Conservation (phyloP, 1,284 basidiomycete species). For the Sparassis latifolia region DNA sequence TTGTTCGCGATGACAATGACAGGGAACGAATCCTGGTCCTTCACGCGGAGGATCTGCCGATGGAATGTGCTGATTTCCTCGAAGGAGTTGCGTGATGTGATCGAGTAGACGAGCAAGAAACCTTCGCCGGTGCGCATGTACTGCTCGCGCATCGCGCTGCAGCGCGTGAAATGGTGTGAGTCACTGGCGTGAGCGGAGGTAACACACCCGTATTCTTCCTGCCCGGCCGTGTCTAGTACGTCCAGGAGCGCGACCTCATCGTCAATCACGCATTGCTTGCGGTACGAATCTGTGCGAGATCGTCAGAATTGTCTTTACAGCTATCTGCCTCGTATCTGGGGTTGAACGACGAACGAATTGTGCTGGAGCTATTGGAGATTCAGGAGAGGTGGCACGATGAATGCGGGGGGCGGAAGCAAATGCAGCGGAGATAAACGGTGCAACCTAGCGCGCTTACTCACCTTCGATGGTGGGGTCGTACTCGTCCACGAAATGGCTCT, state of each 20-base stretch:
- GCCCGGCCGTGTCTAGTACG: conserved; percentile 97
- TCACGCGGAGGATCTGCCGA: conserved; percentile 94
- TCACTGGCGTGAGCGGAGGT: not conserved
- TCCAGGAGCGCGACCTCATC: conserved; percentile 97
- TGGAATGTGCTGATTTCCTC: conserved; percentile 98
- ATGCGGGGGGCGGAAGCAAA: no score
- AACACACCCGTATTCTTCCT: conserved; percentile 96
- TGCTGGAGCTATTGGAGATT: no score
- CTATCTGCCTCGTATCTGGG: no score
- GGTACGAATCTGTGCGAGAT: conserved; percentile 70
- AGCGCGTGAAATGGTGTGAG: not conserved
- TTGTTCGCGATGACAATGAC: conserved; percentile 99
- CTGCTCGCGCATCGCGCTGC: conserved; percentile 93
- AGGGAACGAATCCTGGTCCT: conserved; percentile 97
- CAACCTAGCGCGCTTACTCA: no score
- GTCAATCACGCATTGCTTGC: conserved; percentile 95
- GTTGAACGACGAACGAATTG: no score
- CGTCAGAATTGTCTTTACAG: no score
- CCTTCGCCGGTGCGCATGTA: conserved; percentile 98
- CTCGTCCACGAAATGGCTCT: conserved; percentile 96
- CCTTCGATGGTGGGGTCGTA: conserved; percentile 98
- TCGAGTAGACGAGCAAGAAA: conserved; percentile 98
- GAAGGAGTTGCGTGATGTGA: conserved; percentile 96
- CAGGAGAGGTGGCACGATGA: conserved; percentile 2
- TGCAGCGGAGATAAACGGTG: no score